phyloP scores from a whole-genome alignment of 2,329 filamentous ascomycete species.

The Hypoxylon sp. region DNA sequence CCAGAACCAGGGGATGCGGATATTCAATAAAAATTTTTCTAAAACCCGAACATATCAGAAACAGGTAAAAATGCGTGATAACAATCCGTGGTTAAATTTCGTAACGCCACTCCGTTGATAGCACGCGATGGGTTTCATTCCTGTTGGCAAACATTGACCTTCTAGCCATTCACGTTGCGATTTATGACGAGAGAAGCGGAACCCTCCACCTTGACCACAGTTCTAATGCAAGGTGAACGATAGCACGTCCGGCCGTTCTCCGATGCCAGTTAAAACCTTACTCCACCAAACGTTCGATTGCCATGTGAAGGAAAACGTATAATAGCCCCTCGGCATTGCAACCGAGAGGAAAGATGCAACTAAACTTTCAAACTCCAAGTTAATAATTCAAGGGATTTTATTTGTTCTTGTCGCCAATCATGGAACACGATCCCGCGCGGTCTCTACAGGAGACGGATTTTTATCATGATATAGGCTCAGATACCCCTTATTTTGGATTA shows the following conservation, averaged over 20 bases:
- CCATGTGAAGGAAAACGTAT: conserved; percentile 12
- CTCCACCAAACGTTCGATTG: conserved; percentile 34
- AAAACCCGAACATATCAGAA: conserved; percentile 1
- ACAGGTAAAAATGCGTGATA: conserved; percentile 16
- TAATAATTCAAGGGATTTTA: conserved; percentile 1
- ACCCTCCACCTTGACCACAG: conserved; percentile 30
- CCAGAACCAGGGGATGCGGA: not conserved
- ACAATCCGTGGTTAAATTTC: conserved; percentile 9
- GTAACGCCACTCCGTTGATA: conserved; percentile 28
- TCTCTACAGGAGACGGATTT: conserved; percentile 22
- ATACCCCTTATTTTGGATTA: conserved; percentile 38
- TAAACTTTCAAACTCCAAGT: not conserved
- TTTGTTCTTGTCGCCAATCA: conserved; percentile 9
- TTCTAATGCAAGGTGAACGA: conserved; percentile 31
- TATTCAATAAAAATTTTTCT: not conserved
- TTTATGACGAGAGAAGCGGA: conserved; percentile 33
- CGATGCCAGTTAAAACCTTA: conserved; percentile 35
- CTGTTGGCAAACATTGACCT: conserved; percentile 6
- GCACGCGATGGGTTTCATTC: conserved; percentile 38
- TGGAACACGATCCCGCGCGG: conserved; percentile 27
- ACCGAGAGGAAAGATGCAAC: conserved; percentile 11
- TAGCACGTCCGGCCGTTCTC: conserved; percentile 40
- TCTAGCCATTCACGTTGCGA: conserved; percentile 34
- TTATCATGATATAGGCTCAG: conserved; percentile 27
- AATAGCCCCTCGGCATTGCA: conserved; percentile 5